phyloP scores from a whole-genome alignment of 768 basidiomycete species.

The Suillus subalutaceus region DNA sequence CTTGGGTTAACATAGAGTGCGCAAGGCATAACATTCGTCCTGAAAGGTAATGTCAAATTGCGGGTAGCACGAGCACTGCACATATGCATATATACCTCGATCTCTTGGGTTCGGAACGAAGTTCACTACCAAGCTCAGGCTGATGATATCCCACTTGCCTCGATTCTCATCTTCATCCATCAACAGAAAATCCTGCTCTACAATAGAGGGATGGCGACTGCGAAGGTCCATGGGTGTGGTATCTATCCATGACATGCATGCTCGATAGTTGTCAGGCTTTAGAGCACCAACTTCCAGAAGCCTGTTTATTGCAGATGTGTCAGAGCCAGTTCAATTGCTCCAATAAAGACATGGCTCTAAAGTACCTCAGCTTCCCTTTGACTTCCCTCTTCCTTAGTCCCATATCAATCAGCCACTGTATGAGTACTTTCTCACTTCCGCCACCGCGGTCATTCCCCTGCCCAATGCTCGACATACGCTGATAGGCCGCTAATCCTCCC shows the following conservation, averaged over 20 bases:
- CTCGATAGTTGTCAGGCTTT: constrained; percentile 77
- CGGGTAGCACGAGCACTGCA: neutral
- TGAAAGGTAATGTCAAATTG: constrained; percentile 29
- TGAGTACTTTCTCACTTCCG: constrained; percentile 80
- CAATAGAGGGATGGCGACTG: constrained; percentile 78
- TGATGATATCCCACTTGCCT: constrained; percentile 75
- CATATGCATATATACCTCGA: constrained; percentile 55
- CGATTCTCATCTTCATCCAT: constrained; percentile 54
- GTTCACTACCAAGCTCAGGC: constrained; percentile 88
- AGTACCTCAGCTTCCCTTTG: constrained; percentile 36
- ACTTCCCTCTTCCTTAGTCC: constrained; percentile 33
- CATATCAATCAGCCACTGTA: constrained; percentile 72
- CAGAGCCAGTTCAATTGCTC: neutral
- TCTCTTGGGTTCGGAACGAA: constrained; percentile 78
- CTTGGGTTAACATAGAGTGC: constrained; percentile 52
- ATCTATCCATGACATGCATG: constrained; percentile 71
- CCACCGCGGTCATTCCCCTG: constrained; percentile 85
- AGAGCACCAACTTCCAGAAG: constrained; percentile 90
- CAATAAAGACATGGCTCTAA: constrained; percentile 13
- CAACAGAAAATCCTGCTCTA: constrained; percentile 84
- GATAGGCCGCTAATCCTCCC: constrained; percentile 84
- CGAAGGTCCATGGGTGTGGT: constrained; percentile 80
- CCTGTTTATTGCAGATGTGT: constrained; percentile 40
- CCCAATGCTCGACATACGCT: constrained; percentile 80
- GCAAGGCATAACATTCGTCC: constrained; percentile 74